Base-by-base conservation (phyloP, 2,329 filamentous ascomycete species). In the Fusarium transvaalense region DNA sequence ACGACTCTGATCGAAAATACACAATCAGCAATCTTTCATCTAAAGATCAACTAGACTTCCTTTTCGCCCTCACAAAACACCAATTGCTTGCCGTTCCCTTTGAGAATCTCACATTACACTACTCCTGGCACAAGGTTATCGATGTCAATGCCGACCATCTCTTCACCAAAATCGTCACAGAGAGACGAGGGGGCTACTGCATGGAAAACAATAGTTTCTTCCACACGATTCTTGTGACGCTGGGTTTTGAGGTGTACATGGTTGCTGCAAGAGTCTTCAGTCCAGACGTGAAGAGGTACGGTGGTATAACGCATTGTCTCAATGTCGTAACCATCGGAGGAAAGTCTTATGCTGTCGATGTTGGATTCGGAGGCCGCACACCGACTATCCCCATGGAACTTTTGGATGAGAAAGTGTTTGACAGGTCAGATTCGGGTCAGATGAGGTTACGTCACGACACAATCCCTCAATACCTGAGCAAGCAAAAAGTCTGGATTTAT, bases 121-220 rank as follows among this genome's bases (percentile, higher is more conserved):
- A 66, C 41, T 66, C 64, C 27, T 66, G 62, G 62, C 46, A 66
- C 19, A 41, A 47, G 2, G 25, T 35, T 0, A 27, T 66, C 4
- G 50, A 66, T 10, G 50, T 63, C 13, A 43, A 43, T 6, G 62
- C 48, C 0, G 64, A 66, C 10, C 62, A 66, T 37, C 41, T 66
- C 0, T 66, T 53, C 10, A 34, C 39, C 5, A 66, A 66, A 8
- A 62, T 66, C 5, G 64, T 66, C 2, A 21, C 12, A 5, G 63
- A 66, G 37, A 62, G 15, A 31, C 56, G 64, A 23, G 64, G 64
- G n/a, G 64, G 64, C 1, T 66, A 66, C 13, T 66, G 64, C 2
- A 66, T 66, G 62, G 64, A 66, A 14, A 66, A 66, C 23, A 66
- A 66, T 9, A 53, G 17, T 2, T 66, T 66, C 19, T 66, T 66